Percentiles rank a stretch among this genome's conserved stretches.
Evolutionary conservation across 352 stramenopile genomes (phyloP).

Genomic region (Globisporangium alternatum): DNA sequence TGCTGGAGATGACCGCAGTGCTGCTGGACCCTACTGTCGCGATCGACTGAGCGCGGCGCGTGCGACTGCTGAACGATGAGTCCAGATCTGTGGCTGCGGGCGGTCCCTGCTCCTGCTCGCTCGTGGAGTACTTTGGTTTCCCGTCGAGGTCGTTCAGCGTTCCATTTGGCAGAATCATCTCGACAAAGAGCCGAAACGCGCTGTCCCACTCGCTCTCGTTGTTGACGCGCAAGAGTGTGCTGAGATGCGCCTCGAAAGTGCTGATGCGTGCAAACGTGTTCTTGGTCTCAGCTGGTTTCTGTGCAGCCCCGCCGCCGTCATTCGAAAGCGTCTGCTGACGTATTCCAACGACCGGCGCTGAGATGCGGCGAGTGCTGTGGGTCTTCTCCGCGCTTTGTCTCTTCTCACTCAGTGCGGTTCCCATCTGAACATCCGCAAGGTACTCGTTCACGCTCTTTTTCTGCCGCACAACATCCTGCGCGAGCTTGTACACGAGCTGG

Average conservation of each 20-base stretch:
- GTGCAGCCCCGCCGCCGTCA: neutral
- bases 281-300: neutral
- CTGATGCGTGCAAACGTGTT: neutral
- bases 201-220: slow-evolving; percentile 33
- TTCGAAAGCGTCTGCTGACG: neutral
- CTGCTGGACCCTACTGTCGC: neutral
- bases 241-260: slow-evolving; percentile 13
- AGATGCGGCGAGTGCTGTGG: slow-evolving; percentile 8
- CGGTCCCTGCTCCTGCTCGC: neutral
- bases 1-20: neutral
- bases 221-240: slow-evolving; percentile 16
- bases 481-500: slow-evolving; percentile 37
- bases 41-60: slow-evolving; percentile 14
- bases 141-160: slow-evolving; percentile 27
- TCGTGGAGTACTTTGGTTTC: slow-evolving; percentile 1
- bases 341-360: neutral
- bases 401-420: neutral
- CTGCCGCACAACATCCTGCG: slow-evolving; percentile 31
- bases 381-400: neutral
- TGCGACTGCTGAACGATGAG: slow-evolving; percentile 6
- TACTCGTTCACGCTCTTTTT: slow-evolving; percentile 30
- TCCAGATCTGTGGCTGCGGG: neutral
- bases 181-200: slow-evolving; percentile 45
- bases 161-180: slow-evolving; percentile 41
- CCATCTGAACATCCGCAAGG: slow-evolving; percentile 16